Evolutionary conservation across 169 alveolate species (phyloP).

Genomic region (Babesia gibsoni): DNA sequence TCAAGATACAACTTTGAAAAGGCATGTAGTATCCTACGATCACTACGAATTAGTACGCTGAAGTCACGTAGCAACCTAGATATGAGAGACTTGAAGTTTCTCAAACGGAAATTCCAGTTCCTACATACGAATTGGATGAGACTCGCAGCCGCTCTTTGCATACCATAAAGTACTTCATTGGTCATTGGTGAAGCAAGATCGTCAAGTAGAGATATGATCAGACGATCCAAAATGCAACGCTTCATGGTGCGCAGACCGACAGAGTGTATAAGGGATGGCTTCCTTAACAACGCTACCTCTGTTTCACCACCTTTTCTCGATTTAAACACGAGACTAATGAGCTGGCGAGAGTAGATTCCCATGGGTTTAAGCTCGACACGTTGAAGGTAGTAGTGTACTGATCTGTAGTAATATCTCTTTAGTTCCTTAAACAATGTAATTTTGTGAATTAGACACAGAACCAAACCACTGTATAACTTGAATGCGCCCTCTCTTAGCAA

Average conservation of each 20-base stretch:
- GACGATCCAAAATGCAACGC: not conserved
- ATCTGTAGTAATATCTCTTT: not conserved
- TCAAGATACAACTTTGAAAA: conserved; percentile 8
- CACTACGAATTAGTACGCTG: not conserved
- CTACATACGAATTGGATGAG: not conserved
- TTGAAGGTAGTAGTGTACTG: not conserved
- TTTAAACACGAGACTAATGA: not conserved
- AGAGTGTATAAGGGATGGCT: not conserved
- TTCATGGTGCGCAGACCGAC: not conserved
- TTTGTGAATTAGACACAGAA: not conserved
- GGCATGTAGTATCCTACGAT: not conserved
- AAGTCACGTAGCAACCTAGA: not conserved
- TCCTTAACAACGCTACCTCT: not conserved
- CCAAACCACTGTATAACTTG: not conserved
- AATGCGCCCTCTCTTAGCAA: conserved; percentile 9
- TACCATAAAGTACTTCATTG: not conserved
- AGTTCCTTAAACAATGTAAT: not conserved
- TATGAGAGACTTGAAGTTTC: not conserved
- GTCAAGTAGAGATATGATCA: conserved; percentile 1
- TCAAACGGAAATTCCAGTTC: not conserved
- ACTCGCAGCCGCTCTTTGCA: conserved; percentile 8
- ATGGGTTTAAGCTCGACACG: not conserved
- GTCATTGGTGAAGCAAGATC: not conserved
- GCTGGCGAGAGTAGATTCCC: not conserved
- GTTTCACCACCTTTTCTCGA: not conserved